Evolutionary conservation across 2,329 filamentous ascomycete species (phyloP), one percentile per base, ranked within the genome.

Genomic region (Fusarium abutilonis): DNA sequence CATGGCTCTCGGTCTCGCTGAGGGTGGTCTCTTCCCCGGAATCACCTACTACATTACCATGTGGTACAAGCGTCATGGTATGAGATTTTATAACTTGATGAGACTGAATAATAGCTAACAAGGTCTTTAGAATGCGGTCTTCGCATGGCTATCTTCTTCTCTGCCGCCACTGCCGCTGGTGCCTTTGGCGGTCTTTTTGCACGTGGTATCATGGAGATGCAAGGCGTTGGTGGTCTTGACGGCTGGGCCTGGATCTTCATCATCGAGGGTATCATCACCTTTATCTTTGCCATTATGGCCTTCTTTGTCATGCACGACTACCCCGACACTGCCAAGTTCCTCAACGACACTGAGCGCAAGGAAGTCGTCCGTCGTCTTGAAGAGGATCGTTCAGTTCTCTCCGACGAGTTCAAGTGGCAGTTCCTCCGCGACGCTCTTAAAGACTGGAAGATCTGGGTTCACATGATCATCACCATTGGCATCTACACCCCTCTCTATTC

Each of bases 241-340:
- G 89, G 89, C 1, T 94, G 91, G 91, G 80, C 85, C 2, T 93
- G 89, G 90, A 92, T 94, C 47, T 94, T 94, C 73, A 89, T 93
- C 56, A 77, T 92, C 4, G 88, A 90, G 72, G 83, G 84, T 28
- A 56, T 83, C 17, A 67, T 79, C 19, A 84, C 82, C 6, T 72
- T 84, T 5, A 2, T 80, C 29, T 76, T 83, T 38, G 72, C 82
- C 36, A 60, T 80, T 34, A 66, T 70, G 36, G 80, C 79, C 35
- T 81, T 79, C 67, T 84, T 80, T 71, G 75, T 78, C 41, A 84
- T 89, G 69, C 76, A 84, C 58, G 86, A 89, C 71, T 89, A 86
- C 68, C 86, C 87, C 5, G 76, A 73, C 13, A 78, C 73, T 11
- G 80, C 82, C 44, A 78, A 74, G 58, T 86, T 86, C 67, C 78